Conservation (phyloP, 257 asterid species). For the Henckelia pumila region DNA sequence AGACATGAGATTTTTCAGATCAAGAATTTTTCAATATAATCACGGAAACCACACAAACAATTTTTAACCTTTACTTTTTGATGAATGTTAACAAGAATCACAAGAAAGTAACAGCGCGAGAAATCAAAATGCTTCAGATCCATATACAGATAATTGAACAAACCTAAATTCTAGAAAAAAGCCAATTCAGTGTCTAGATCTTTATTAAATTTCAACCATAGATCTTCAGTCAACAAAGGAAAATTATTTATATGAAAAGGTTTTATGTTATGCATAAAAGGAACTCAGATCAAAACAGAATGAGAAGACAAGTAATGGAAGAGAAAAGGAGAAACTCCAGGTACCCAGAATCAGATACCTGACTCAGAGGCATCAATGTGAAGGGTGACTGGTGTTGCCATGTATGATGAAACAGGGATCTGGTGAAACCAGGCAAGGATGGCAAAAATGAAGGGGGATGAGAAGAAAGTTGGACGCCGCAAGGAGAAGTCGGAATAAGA, state of each 20-base stretch:
- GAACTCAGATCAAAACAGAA: slow-evolving; percentile 16
- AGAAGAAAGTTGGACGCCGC: slow-evolving; percentile 13
- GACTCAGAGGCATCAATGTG: slow-evolving; percentile 23
- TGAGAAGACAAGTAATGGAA: slow-evolving; percentile 17
- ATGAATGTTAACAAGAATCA: slow-evolving; percentile 12
- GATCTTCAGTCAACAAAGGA: slow-evolving; percentile 16
- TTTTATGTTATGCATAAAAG: neutral
- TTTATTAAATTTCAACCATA: slow-evolving; percentile 20
- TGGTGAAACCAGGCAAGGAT: slow-evolving; percentile 22
- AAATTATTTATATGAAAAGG: neutral
- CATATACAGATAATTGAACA: slow-evolving; percentile 18
- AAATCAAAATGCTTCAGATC: slow-evolving; percentile 24
- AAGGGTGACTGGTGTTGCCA: slow-evolving; percentile 23
- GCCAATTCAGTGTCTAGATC: slow-evolving; percentile 11
- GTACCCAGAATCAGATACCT: slow-evolving; percentile 20
- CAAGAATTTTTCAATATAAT: slow-evolving; percentile 8
- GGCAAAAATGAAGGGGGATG: slow-evolving; percentile 19
- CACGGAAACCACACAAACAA: neutral
- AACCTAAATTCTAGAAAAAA: slow-evolving; percentile 11
- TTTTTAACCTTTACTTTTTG: neutral
- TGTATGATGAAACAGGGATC: slow-evolving; percentile 21
- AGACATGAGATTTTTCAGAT: slow-evolving; percentile 13
- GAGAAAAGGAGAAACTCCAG: slow-evolving; percentile 16
- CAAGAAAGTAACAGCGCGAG: slow-evolving; percentile 10
- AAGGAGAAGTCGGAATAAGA: slow-evolving; percentile 9